Evolutionary conservation across 78 protist genomes (phyloP).

Genomic region (Paulinella micropora): DNA sequence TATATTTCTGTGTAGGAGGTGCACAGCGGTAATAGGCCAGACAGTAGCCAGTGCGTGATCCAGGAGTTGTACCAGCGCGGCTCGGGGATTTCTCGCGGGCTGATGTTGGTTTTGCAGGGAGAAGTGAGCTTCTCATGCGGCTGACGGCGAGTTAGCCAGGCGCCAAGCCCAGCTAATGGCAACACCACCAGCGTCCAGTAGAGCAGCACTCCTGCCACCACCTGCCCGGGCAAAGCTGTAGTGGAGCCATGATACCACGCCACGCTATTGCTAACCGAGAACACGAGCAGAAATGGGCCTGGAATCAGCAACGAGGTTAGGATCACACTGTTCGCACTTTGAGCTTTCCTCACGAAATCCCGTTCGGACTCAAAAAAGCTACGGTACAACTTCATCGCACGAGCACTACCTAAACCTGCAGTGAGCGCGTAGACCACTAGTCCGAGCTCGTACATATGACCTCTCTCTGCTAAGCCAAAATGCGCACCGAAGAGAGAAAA

Average conservation of each 20-base stretch:
- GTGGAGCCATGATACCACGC: neutral
- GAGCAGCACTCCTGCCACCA: neutral
- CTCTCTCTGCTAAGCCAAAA: conserved; percentile 75
- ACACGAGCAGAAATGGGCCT: neutral
- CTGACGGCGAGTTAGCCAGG: neutral
- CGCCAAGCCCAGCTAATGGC: neutral
- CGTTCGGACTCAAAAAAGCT: too few relatives aligned
- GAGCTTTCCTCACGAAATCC: too few relatives aligned
- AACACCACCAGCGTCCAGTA: neutral
- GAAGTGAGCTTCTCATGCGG: neutral
- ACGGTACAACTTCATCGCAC: too few relatives aligned
- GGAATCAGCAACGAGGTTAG: neutral
- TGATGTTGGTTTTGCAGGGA: conserved; percentile 72
- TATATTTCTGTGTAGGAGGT: conserved; percentile 89
- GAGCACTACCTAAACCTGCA: conserved; percentile 44
- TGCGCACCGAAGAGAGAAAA: conserved; percentile 60
- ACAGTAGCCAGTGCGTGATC: conserved; percentile 58
- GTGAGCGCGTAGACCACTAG: conserved; percentile 80
- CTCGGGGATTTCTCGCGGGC: conserved; percentile 78
- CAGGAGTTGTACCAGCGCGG: conserved; percentile 63
- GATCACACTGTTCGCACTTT: too few relatives aligned
- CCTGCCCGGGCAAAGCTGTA: neutral
- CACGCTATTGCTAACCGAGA: neutral
- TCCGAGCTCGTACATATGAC: conserved; percentile 65
- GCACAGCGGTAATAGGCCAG: conserved; percentile 35